Evolutionary conservation across 2,329 filamentous ascomycete genomes (phyloP).

Genomic region (Erysiphe pisi): DNA sequence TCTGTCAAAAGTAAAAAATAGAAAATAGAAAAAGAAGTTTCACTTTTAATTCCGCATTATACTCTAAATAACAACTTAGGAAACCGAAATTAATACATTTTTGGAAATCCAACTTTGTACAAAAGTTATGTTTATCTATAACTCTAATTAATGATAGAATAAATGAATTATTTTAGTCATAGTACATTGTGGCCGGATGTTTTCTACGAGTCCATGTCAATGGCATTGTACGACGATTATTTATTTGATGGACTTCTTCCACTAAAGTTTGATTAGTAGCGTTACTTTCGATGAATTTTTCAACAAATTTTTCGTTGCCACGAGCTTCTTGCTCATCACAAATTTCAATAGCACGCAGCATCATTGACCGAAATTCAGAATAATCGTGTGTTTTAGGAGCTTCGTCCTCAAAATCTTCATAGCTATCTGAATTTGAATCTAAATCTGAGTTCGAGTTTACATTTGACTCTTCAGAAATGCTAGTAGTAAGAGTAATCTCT

Average conservation of each 20-base stretch:
- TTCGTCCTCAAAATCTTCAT: neutral
- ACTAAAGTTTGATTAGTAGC: neutral
- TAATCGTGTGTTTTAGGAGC: neutral
- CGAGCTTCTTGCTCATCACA: neutral
- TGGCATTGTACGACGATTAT: neutral
- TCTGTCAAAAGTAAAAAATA: too few relatives aligned
- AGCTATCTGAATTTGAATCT: neutral
- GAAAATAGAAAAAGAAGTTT: too few relatives aligned
- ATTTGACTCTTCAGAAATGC: neutral
- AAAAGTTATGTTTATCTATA: neutral
- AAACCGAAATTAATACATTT: too few relatives aligned
- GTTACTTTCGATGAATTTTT: neutral
- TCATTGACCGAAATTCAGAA: neutral
- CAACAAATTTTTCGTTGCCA: neutral
- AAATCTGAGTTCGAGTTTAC: neutral
- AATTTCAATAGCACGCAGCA: neutral
- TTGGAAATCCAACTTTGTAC: too few relatives aligned
- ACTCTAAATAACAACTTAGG: too few relatives aligned
- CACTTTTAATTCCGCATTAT: too few relatives aligned
- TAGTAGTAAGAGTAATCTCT: neutral
- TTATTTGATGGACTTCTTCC: neutral
- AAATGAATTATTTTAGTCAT: neutral
- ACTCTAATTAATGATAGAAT: neutral
- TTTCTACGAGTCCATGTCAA: neutral
- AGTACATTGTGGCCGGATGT: neutral